Percentiles rank a stretch among this genome's conserved stretches.
Evolutionary conservation across 2,329 filamentous ascomycete species (phyloP).

Genomic region (Alternaria dauci): DNA sequence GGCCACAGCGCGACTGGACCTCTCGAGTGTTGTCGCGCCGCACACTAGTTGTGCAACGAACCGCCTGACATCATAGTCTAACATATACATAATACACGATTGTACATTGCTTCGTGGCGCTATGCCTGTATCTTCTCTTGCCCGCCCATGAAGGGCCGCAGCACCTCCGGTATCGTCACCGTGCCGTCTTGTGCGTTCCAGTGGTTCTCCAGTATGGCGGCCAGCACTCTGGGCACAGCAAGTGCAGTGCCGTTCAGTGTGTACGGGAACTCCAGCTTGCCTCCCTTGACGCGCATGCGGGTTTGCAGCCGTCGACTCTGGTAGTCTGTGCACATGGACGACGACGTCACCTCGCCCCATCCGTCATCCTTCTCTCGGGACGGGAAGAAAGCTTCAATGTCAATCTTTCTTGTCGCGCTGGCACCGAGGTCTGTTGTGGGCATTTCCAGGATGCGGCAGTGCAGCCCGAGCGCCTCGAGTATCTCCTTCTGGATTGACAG

Average conservation of each 20-base stretch:
- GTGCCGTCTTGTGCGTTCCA: slow-evolving; percentile 76
- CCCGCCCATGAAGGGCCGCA: slow-evolving; percentile 83
- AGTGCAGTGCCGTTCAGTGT: slow-evolving; percentile 95
- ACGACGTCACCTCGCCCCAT: slow-evolving; percentile 93
- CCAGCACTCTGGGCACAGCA: slow-evolving; percentile 87
- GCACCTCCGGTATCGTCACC: slow-evolving; percentile 78
- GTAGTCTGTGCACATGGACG: slow-evolving; percentile 94
- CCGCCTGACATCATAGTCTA: slow-evolving; percentile 6
- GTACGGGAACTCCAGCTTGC: slow-evolving; percentile 77
- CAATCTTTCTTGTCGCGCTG: slow-evolving; percentile 83
- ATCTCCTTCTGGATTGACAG: slow-evolving; percentile 87
- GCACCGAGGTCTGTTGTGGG: slow-evolving; percentile 87
- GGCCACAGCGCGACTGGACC: not conserved
- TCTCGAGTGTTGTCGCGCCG: not conserved
- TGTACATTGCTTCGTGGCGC: slow-evolving; percentile 13
- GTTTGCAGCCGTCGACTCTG: slow-evolving; percentile 85
- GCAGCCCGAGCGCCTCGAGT: slow-evolving; percentile 75
- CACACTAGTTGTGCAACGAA: not conserved
- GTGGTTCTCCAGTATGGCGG: slow-evolving; percentile 87
- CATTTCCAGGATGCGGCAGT: slow-evolving; percentile 93
- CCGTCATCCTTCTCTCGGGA: slow-evolving; percentile 74
- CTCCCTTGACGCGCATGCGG: slow-evolving; percentile 64
- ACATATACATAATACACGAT: slow-evolving; percentile 1
- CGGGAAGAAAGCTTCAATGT: slow-evolving; percentile 95
- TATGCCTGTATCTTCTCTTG: slow-evolving; percentile 44